Base-by-base conservation (phyloP, 2,329 filamentous ascomycete genomes). In the Pseudocercospora vitis region DNA sequence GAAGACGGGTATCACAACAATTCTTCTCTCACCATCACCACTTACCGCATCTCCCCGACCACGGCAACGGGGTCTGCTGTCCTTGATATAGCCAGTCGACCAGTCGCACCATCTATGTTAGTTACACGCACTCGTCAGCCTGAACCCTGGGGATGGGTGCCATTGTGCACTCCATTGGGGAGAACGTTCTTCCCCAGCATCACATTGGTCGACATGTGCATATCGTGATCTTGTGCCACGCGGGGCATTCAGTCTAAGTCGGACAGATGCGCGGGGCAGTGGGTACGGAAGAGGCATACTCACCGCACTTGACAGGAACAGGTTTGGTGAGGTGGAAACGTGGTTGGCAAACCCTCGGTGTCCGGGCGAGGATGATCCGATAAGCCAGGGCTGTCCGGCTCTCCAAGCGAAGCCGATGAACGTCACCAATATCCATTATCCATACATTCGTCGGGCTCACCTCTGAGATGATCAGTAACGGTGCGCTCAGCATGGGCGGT, bases 351-450 rank as follows among this genome's bases (percentile, higher is more conserved):
- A 12, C 21, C 37, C 19, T 24, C 37, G 37, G 37, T 24, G n/a
- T 7, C 37, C 18, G 35, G 35, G 16, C 35, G 19, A 23, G n/a
- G n/a, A n/a, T n/a, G n/a, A n/a, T n/a, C n/a, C n/a, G n/a, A n/a
- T n/a, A n/a, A n/a, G n/a, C n/a, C n/a, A n/a, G n/a, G n/a, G n/a
- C 19, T 42, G 37, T 21, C 24, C 37, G 37, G 37, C 37, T 42
- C 37, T 21, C 11, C 37, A 29, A 26, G 37, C 37, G 37, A 42
- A 4, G 21, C n/a, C 24, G 37, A 21, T 42, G 18, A 42, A 42
- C 37, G 37, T 42, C 37, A 42, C 37, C 37, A 29, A 42, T n/a
- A n/a, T n/a, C n/a, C n/a, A n/a, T n/a, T n/a, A n/a, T n/a, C n/a
- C n/a, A n/a, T n/a, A n/a, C n/a, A n/a, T n/a, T n/a, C n/a, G n/a